phyloP scores from a whole-genome alignment of 257 asterid genomes.

The Nicotiana otophora region DNA sequence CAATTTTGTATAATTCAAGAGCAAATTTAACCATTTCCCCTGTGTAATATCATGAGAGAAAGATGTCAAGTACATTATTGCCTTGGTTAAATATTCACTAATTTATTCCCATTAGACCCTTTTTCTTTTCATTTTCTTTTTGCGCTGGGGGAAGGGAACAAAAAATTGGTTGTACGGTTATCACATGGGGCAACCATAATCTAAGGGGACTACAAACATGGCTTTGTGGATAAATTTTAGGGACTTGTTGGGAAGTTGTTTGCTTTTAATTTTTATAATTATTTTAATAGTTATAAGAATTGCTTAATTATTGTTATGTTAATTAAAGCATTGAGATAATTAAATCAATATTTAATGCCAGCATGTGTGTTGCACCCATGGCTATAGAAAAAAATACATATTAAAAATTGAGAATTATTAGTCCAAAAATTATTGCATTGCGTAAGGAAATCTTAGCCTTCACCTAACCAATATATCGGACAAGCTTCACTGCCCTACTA shows the following conservation, averaged over 20 bases:
- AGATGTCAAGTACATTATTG: neutral
- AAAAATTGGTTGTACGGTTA: slow-evolving; percentile 29
- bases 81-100: neutral
- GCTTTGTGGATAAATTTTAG: slow-evolving; percentile 18
- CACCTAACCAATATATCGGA: neutral
- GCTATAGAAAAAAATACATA: neutral
- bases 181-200: slow-evolving; percentile 40
- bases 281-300: neutral
- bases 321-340: neutral
- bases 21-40: no score
- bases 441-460: neutral
- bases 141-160: slow-evolving; percentile 14
- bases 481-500: neutral
- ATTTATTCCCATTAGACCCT: neutral
- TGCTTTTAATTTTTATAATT: neutral
- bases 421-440: neutral
- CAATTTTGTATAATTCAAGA: no score
- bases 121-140: neutral
- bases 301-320: neutral
- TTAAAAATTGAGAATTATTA: neutral
- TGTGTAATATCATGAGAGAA: no score
- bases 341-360: slow-evolving; percentile 14
- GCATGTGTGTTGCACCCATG: slow-evolving; percentile 23
- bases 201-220: slow-evolving; percentile 25
- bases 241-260: slow-evolving; percentile 23